These are phyloP conservation scores for Backusella macrospora DNA, from an alignment of 192 early-diverging fungal species.

Conservation along the genomic window DNA sequence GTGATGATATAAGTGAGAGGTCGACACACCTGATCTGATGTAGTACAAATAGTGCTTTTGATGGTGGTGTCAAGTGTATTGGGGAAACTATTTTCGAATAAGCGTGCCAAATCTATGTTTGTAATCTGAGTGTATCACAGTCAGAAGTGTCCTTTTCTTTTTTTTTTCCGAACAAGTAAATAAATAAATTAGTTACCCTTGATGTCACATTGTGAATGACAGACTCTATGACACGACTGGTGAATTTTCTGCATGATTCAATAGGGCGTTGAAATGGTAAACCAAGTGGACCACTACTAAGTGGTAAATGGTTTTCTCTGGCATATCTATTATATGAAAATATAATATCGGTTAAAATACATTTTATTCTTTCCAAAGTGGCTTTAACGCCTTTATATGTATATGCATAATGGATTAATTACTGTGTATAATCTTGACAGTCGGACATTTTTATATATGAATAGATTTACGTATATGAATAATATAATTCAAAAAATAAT, in stretches of 20 bases:
- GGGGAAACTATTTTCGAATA: constrained; percentile 66
- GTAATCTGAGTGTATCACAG: constrained; percentile 33
- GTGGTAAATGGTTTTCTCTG: constrained; percentile 25
- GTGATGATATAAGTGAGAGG: constrained; percentile 68
- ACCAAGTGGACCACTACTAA: constrained; percentile 23
- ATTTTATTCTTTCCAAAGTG: background rate
- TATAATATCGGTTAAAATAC: background rate
- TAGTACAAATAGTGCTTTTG: constrained; percentile 45
- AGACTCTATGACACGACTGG: constrained; percentile 47
- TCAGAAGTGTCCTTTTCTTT: constrained; percentile 3
- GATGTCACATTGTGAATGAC: constrained; percentile 44
- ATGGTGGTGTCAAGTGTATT: constrained; percentile 65
- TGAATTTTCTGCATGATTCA: constrained; percentile 50
- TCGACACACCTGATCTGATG: constrained; percentile 18
- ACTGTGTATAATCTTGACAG: background rate
- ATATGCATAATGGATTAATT: background rate
- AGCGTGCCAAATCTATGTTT: constrained; percentile 54
- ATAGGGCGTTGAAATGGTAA: constrained; percentile 47
- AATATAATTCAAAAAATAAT: background rate
- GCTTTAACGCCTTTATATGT: background rate
- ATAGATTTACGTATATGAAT: background rate
- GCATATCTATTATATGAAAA: constrained; percentile 22
- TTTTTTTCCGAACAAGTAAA: too few species aligned
- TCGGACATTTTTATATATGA: background rate
- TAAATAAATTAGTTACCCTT: too few species aligned